Evolutionary conservation across 2,329 filamentous ascomycete genomes (phyloP).

Genomic region (Colletotrichum orbiculare): DNA sequence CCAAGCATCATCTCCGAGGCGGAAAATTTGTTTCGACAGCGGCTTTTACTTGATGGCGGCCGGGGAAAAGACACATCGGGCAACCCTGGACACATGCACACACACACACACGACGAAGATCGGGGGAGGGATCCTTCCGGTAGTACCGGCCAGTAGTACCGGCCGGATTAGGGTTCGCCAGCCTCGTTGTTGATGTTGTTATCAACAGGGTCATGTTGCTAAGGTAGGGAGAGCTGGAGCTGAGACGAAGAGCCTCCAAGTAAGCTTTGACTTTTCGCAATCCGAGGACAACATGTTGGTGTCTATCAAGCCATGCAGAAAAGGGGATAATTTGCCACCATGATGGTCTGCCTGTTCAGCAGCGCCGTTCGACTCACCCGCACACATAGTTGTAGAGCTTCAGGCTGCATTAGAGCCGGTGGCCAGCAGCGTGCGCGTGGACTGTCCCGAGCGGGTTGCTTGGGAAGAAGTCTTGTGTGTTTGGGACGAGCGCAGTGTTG

Average conservation of each 20-base stretch:
- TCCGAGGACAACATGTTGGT: background rate
- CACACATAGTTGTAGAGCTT: constrained; percentile 1
- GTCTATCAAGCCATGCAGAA: background rate
- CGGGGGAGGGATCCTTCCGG: constrained; percentile 13
- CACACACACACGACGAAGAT: background rate
- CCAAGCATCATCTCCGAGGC: constrained; percentile 4
- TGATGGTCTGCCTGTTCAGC: background rate
- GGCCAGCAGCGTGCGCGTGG: background rate
- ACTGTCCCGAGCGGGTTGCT: constrained; percentile 21
- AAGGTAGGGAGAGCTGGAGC: constrained; percentile 1
- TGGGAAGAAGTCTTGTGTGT: constrained; percentile 9
- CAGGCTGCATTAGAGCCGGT: constrained; percentile 2
- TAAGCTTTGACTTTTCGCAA: no score
- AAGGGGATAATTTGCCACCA: constrained; percentile 1
- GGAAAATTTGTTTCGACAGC: constrained; percentile 17
- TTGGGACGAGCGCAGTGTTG: constrained; percentile 5
- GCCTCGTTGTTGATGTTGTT: background rate
- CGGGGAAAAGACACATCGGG: background rate
- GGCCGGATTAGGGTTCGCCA: constrained; percentile 7
- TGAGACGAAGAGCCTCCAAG: no score
- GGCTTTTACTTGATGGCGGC: background rate
- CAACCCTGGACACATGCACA: background rate
- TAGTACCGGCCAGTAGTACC: constrained; percentile 26
- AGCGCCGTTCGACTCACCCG: background rate
- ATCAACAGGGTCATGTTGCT: constrained; percentile 23